Percentiles rank a stretch among this genome's conserved stretches.
Evolutionary conservation across 2,329 filamentous ascomycete genomes (phyloP).

Genomic region (Cladophialophora bantiana): DNA sequence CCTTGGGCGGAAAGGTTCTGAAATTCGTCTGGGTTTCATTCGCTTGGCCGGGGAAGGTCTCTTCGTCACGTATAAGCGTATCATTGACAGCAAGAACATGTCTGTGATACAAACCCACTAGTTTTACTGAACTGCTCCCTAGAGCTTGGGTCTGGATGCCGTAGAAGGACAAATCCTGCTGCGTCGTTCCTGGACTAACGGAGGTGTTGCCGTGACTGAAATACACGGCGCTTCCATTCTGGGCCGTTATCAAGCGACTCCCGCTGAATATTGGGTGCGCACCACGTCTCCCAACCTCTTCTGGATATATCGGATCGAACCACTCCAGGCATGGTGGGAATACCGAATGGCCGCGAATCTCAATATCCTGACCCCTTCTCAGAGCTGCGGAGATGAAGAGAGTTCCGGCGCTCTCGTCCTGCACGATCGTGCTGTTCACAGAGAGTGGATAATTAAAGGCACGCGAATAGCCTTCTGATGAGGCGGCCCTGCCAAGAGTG

Average conservation of each 20-base stretch:
- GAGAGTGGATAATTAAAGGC: slow-evolving; percentile 14
- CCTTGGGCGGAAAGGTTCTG: neutral
- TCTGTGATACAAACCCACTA: slow-evolving; percentile 1
- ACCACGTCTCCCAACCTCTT: neutral
- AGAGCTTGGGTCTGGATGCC: neutral
- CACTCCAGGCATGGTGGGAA: slow-evolving; percentile 4
- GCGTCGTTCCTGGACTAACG: slow-evolving; percentile 2
- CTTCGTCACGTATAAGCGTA: slow-evolving; percentile 1
- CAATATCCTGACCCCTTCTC: neutral
- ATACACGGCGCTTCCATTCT: slow-evolving; percentile 13
- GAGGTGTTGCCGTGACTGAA: slow-evolving; percentile 15
- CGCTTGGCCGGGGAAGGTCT: neutral
- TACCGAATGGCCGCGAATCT: slow-evolving; percentile 1
- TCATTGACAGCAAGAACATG: slow-evolving; percentile 14
- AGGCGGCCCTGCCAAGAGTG: slow-evolving; percentile 2
- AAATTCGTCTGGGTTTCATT: neutral
- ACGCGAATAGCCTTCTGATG: slow-evolving; percentile 12
- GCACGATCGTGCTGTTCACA: slow-evolving; percentile 10
- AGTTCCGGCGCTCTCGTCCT: neutral
- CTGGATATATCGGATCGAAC: neutral
- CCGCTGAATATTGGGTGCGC: neutral
- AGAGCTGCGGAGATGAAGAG: slow-evolving; percentile 10
- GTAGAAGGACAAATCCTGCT: slow-evolving; percentile 7
- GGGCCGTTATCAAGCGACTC: slow-evolving; percentile 8
- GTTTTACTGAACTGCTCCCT: neutral